Evolutionary conservation across 2,329 filamentous ascomycete genomes (phyloP), one percentile per base, ranked within the genome.

Genomic region (Colletotrichum australisinense): DNA sequence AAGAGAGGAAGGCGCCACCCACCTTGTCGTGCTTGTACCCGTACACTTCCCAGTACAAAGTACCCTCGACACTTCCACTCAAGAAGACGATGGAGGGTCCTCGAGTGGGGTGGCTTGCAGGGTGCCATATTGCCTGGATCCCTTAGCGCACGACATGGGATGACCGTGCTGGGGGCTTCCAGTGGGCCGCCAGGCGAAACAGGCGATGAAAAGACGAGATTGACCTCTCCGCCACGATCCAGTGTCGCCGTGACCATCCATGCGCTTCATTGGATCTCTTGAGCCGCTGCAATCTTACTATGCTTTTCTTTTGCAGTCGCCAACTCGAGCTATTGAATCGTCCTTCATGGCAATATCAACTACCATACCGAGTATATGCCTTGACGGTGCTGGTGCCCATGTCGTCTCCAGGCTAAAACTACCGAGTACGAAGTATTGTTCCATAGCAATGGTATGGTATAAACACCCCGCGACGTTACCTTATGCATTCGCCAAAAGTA

Each of bases 161-260:
- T 57, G 70, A 66, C 55, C 42, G 60, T 62, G 70, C 55, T 53
- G 60, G 26, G 59, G 70, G 70, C 60, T 56, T 65, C 55, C n/a
- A 70, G 67, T 73, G 70, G 70, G 62, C 60, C 59, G 46, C 56
- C 67, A 65, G 60, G 70, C 60, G 60, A 64, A 70, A 70, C 67
- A 70, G 70, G 60, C 67, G 60, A 73, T 24, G 60, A 62, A 73
- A 70, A 73, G 70, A 65, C 67, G 70, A 73, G 63, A 73, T 73
- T 73, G 70, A 66, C 42, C 67, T 65, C 67, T 73, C 67, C 67
- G 70, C 70, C 62, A 70, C 55, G 67, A 65, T 70, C 70, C 70
- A 73, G 52, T 70, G 66, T 69, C 70, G 66, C 53, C 28, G 70
- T 64, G 70, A 69, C 66, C 69, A 69, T 72, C 53, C 59, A 72